A percentile compares a stretch with the other conserved stretches of the same genome.
phyloP scores from a whole-genome alignment of 306 rosid species.

The Ziziphus jujuba region DNA sequence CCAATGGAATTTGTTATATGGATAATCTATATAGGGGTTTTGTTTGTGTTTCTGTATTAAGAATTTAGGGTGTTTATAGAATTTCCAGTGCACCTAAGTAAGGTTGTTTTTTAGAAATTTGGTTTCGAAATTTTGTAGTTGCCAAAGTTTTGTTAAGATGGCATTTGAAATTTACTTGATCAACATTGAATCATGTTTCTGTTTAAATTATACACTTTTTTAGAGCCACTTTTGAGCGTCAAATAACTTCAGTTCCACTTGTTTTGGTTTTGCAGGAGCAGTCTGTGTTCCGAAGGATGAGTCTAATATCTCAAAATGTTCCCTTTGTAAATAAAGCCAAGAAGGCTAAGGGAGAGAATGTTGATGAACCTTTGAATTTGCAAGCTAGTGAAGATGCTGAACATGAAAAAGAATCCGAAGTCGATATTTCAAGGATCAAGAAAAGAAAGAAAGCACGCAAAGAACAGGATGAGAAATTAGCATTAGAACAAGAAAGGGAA shows the following conservation, averaged over 20 bases:
- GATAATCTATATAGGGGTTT: background rate
- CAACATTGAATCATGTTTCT: too few relatives aligned
- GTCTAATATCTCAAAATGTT: slow-evolving; percentile 74
- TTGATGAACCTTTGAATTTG: slow-evolving; percentile 25
- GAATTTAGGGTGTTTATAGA: too few relatives aligned
- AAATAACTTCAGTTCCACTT: background rate
- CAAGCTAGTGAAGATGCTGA: slow-evolving; percentile 25
- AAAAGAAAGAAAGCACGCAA: slow-evolving; percentile 59
- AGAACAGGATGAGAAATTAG: slow-evolving; percentile 35
- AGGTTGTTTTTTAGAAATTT: too few relatives aligned
- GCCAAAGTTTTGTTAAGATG: background rate
- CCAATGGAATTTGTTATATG: background rate
- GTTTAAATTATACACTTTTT: background rate
- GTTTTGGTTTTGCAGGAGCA: slow-evolving; percentile 34
- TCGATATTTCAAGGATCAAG: slow-evolving; percentile 34
- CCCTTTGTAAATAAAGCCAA: slow-evolving; percentile 24
- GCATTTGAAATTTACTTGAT: too few relatives aligned
- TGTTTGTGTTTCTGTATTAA: background rate
- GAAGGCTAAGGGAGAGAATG: slow-evolving; percentile 39
- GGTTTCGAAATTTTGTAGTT: background rate
- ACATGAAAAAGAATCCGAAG: slow-evolving; percentile 18
- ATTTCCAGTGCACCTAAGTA: background rate
- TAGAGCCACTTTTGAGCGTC: background rate
- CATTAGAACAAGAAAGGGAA: slow-evolving; percentile 54
- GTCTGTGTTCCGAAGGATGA: slow-evolving; percentile 49